A percentile compares a stretch with the other conserved stretches of the same genome.
Conservation (phyloP, 306 rosid genomes). For the Inga leiocalycina region DNA sequence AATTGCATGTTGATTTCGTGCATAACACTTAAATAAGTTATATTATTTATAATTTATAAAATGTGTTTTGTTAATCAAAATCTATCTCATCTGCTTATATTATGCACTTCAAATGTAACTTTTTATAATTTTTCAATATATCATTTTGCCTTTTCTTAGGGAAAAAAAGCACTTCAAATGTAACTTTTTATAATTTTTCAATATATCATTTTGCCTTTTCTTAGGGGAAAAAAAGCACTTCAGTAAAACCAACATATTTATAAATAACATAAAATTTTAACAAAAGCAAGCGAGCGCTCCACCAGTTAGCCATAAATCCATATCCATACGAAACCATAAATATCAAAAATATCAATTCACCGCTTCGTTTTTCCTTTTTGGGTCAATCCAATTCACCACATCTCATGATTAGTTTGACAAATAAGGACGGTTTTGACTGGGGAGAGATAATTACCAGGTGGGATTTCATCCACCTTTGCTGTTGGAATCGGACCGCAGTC, state of each 20-base stretch:
- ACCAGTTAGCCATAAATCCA: neutral
- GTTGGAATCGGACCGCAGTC: conserved; percentile 4
- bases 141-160: too few relatives aligned
- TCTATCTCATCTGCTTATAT: too few relatives aligned
- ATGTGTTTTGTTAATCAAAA: too few relatives aligned
- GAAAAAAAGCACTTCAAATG: neutral
- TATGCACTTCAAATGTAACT: neutral
- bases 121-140: too few relatives aligned
- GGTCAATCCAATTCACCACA: neutral
- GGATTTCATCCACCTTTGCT: conserved; percentile 6
- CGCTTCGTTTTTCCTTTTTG: neutral
- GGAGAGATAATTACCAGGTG: neutral
- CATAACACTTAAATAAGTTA: too few relatives aligned
- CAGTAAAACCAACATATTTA: too few relatives aligned
- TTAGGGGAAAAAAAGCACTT: too few relatives aligned
- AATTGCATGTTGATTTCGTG: too few relatives aligned
- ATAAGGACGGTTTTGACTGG: neutral
- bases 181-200: too few relatives aligned
- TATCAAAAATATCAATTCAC: neutral
- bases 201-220: too few relatives aligned
- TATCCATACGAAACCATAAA: neutral
- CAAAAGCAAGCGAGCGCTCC: neutral
- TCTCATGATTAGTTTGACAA: neutral
- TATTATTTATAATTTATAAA: too few relatives aligned
- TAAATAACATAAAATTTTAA: neutral